Conservation (phyloP, 768 basidiomycete species). For the Phylloporus sp. region DNA sequence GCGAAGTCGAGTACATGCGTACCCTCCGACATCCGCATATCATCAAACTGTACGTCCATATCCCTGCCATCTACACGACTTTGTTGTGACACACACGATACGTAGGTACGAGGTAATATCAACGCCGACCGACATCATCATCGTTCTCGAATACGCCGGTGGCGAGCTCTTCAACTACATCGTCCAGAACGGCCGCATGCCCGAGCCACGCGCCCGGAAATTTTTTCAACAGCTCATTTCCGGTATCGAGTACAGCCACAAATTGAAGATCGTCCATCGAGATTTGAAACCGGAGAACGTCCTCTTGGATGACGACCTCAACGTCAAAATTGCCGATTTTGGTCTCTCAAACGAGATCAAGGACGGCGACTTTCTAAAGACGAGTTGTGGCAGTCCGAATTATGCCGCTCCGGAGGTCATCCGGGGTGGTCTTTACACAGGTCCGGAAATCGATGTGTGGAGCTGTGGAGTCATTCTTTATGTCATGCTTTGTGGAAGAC, state of each 20-base stretch:
- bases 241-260: slow-evolving; percentile 95
- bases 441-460: slow-evolving; percentile 99
- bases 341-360: slow-evolving; percentile 94
- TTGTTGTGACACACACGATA: slow-evolving; percentile 7
- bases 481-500: slow-evolving; percentile 92
- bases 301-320: slow-evolving; percentile 76
- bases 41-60: slow-evolving; percentile 78
- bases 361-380: slow-evolving; percentile 95
- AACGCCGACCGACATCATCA: slow-evolving; percentile 93
- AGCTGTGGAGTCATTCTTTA: slow-evolving; percentile 98
- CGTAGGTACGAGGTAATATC: slow-evolving; percentile 83
- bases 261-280: slow-evolving; percentile 95
- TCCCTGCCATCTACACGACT: not conserved
- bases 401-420: slow-evolving; percentile 99
- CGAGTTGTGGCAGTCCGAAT: slow-evolving; percentile 97
- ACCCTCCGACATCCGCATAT: slow-evolving; percentile 94
- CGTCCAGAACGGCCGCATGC: slow-evolving; percentile 89
- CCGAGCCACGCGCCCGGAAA: slow-evolving; percentile 78
- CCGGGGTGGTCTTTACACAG: slow-evolving; percentile 89
- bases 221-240: slow-evolving; percentile 99
- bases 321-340: slow-evolving; percentile 99
- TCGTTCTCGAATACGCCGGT: slow-evolving; percentile 95
- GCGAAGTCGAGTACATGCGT: slow-evolving; percentile 97
- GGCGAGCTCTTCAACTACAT: slow-evolving; percentile 99
- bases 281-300: slow-evolving; percentile 98